Evolutionary conservation across 805 yeast species (phyloP).

Genomic region (Saccharomycopsis olivae): DNA sequence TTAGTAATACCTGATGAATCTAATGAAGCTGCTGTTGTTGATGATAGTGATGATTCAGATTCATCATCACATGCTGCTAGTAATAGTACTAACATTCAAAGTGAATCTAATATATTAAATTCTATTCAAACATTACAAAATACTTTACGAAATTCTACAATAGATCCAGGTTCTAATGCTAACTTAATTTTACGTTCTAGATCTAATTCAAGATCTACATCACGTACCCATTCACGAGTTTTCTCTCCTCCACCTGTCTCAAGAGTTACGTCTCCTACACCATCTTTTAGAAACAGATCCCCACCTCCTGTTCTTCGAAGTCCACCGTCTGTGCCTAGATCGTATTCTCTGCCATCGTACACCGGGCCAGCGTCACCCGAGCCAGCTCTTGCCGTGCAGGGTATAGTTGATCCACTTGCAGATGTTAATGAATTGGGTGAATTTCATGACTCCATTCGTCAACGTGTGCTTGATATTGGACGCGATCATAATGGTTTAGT

Average conservation of each 20-base stretch:
- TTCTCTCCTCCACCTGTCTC: slow-evolving; percentile 13
- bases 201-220: slow-evolving; percentile 12
- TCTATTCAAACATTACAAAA: slow-evolving; percentile 9
- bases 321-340: neutral
- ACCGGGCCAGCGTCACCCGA: too few species aligned
- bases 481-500: too few species aligned
- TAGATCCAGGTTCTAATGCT: slow-evolving; percentile 6
- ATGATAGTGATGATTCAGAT: neutral
- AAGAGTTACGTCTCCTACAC: slow-evolving; percentile 5
- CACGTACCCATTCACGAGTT: slow-evolving; percentile 6
- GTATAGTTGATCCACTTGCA: too few species aligned
- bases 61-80: neutral
- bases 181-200: slow-evolving; percentile 7
- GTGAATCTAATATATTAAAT: neutral
- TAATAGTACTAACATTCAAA: neutral
- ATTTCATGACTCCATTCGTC: too few species aligned
- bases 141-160: slow-evolving; percentile 7
- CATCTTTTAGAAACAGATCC: neutral
- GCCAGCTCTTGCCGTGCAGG: neutral
- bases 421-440: too few species aligned
- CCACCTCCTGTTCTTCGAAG: neutral
- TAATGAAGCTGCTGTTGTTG: neutral
- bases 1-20: neutral
- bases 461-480: too few species aligned
- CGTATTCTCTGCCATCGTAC: neutral